These are phyloP conservation scores for Orbilia oligospora DNA, from an alignment of 2,329 filamentous ascomycete species.

Conservation along the genomic window DNA sequence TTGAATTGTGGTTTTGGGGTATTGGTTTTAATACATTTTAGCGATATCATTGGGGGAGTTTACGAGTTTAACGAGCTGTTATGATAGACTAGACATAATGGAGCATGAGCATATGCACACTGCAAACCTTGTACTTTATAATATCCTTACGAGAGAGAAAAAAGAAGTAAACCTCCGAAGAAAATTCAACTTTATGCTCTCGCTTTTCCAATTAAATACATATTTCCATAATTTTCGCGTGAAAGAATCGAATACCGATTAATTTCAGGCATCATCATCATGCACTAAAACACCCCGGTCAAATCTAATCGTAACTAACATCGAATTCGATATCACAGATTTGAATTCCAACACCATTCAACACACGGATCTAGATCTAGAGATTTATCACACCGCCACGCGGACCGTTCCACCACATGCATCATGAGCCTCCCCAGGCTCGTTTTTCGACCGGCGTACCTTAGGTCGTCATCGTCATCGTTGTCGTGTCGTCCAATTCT, in stretches of 20 bases:
- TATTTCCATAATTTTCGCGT: neutral
- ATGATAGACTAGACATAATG: too few relatives aligned
- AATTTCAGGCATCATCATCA: neutral
- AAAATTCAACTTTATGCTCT: too few relatives aligned
- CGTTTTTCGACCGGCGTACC: slow-evolving; percentile 7
- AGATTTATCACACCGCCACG: neutral
- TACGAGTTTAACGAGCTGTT: too few relatives aligned
- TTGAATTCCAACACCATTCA: slow-evolving; percentile 49
- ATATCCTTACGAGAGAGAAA: too few relatives aligned
- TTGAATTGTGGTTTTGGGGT: neutral
- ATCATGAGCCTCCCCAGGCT: slow-evolving; percentile 24
- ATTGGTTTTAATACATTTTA: slow-evolving; percentile 2
- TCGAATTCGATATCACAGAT: slow-evolving; percentile 1
- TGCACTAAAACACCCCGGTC: neutral
- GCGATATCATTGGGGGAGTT: slow-evolving; percentile 28
- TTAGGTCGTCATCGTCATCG: neutral
- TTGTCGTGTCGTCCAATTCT: neutral
- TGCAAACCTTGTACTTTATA: too few relatives aligned
- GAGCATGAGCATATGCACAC: too few relatives aligned
- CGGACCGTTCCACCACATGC: neutral
- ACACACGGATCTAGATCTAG: slow-evolving; percentile 36
- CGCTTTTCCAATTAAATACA: neutral
- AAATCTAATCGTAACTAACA: neutral
- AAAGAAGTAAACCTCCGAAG: too few relatives aligned
- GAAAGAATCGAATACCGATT: neutral